Evolutionary conservation across 192 early-diverging fungal genomes (phyloP).

Genomic region (Dispira simplex): DNA sequence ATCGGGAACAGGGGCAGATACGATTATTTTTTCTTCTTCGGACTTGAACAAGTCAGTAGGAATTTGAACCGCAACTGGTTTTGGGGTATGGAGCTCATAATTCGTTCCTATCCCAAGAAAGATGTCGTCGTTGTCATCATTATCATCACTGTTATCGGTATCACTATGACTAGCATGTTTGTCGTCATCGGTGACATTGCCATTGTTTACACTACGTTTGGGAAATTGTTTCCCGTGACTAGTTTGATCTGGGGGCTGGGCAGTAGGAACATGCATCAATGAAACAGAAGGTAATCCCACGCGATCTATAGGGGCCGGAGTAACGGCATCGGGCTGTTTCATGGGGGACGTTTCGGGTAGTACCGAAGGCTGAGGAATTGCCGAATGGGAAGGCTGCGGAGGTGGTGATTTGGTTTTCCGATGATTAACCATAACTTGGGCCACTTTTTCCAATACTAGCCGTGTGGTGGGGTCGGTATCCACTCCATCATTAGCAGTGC

Average conservation of each 20-base stretch:
- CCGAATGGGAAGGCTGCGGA: not conserved
- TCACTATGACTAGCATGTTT: slow-evolving; percentile 15
- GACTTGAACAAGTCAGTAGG: not conserved
- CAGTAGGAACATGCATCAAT: not conserved
- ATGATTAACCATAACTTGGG: slow-evolving; percentile 36
- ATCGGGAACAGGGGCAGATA: not conserved
- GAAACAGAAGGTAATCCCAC: not conserved
- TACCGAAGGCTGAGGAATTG: not conserved
- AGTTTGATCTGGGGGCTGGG: slow-evolving; percentile 8
- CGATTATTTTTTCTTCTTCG: not conserved
- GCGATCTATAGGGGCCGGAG: not conserved
- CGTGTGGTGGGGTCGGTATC: slow-evolving; percentile 34
- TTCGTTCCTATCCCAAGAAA: slow-evolving; percentile 76
- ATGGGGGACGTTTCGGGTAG: not conserved
- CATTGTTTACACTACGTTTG: not conserved
- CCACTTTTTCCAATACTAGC: slow-evolving; percentile 58
- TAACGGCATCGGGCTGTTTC: not conserved
- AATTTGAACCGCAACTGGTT: not conserved
- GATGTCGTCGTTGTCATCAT: slow-evolving; percentile 58
- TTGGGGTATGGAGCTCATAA: slow-evolving; percentile 30
- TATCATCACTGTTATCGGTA: slow-evolving; percentile 14
- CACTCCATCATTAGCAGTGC: not conserved
- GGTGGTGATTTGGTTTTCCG: slow-evolving; percentile 13
- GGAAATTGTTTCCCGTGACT: slow-evolving; percentile 22
- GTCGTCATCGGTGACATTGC: slow-evolving; percentile 14